These are phyloP conservation scores for Phytophthora megakarya DNA, from an alignment of 352 stramenopile genomes.

Conservation along the genomic window DNA sequence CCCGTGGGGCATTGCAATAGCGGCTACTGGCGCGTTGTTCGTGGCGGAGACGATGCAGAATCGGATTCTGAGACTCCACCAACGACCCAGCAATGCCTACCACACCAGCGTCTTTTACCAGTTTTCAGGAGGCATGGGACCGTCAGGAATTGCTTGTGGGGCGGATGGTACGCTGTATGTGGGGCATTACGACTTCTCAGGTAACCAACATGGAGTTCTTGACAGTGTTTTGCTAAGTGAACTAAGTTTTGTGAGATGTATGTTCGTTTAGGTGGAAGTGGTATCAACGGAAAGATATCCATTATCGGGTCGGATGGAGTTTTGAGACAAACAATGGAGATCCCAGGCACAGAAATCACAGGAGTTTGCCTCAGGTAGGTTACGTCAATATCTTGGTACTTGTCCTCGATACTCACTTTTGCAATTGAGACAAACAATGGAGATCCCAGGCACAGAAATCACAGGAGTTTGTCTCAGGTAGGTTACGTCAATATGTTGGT, in stretches of 20 bases:
- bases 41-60: conserved; percentile 85
- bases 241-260: background rate
- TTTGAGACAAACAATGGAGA: conserved; percentile 52
- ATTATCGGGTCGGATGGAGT: conserved; percentile 58
- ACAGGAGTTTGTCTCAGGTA: conserved; percentile 79
- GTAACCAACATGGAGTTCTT: conserved; percentile 20
- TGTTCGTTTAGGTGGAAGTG: conserved; percentile 32
- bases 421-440: conserved; percentile 55
- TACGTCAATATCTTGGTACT: background rate
- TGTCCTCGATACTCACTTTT: too few relatives aligned
- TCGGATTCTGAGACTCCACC: conserved; percentile 69
- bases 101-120: conserved; percentile 85
- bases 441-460: conserved; percentile 72
- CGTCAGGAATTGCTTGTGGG: conserved; percentile 76
- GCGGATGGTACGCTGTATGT: conserved; percentile 70
- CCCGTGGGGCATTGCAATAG: conserved; percentile 67
- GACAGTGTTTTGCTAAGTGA: background rate
- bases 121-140: conserved; percentile 79
- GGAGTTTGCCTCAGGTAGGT: conserved; percentile 73
- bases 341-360: conserved; percentile 76
- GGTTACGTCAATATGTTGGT: background rate
- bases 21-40: conserved; percentile 56
- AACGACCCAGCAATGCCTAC: conserved; percentile 69
- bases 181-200: conserved; percentile 84
- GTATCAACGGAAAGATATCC: conserved; percentile 63